Evolutionary conservation across 2,329 filamentous ascomycete genomes (phyloP), one percentile per base, ranked within the genome.

Genomic region (Phialophora verrucosa): DNA sequence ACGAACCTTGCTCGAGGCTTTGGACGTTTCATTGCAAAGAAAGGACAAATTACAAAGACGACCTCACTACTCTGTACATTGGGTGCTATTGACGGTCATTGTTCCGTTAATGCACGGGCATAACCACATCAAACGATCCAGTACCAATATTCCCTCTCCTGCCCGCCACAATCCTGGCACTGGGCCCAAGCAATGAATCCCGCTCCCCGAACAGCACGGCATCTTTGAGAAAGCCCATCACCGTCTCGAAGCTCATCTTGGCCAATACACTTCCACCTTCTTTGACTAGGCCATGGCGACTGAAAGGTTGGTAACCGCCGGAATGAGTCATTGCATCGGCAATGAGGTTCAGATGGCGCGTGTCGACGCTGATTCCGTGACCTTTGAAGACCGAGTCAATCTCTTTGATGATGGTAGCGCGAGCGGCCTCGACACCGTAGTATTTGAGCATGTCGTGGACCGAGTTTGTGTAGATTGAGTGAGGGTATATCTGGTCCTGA

Each of bases 211-310:
- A 92, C 65, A 96, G 82, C 29, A 97, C 90, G 1, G 95, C 93
- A 76, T 98, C 95, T 78, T 91, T 93, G 74, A 99, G 84, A 83
- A 97, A 97, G 0, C 91, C 90, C 47, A 98, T 86, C 2, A 95
- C 99, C 3, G 95, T 99, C 85, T 99, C 95, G 81, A 98, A 99
- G 78, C 92, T 96, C 94, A 98, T 98, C 85, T 98, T 98, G 80
- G 95, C 94, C 73, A 99, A 94, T 0, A 95, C 93, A 71, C 90
- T 93, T 31, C 94, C 90, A 74, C 92, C 93, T 70, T 91, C 89
- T 75, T 88, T 89, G 67, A 82, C 79, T 49, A 99, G 83, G 0
- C 94, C 95, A 76, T 91, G 96, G 57, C 95, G 90, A 80, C 92
- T 97, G 82, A 99, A 99, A 0, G 95, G 90, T 56, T 89, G 91